These are phyloP conservation scores for Jamesozyma lodderae DNA, from an alignment of 805 yeast genomes.

Conservation along the genomic window DNA sequence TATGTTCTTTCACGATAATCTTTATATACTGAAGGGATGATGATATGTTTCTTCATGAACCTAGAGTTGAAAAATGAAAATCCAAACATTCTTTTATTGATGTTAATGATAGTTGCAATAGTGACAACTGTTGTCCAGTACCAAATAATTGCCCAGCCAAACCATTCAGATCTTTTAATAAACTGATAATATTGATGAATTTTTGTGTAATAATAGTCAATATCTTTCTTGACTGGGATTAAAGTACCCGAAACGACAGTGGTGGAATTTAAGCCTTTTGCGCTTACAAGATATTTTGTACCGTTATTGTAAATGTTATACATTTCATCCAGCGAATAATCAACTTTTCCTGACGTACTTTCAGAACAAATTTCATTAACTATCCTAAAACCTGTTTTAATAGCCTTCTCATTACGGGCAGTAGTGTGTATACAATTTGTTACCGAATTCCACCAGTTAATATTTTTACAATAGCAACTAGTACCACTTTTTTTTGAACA, in stretches of 20 bases:
- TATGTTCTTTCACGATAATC: slow-evolving; percentile 16
- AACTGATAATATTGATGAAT: slow-evolving; percentile 33
- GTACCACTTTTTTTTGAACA: background rate
- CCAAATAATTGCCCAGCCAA: slow-evolving; percentile 39
- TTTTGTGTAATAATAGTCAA: background rate
- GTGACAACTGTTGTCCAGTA: slow-evolving; percentile 33
- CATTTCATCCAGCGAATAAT: background rate
- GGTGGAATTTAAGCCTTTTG: background rate
- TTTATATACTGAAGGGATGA: slow-evolving; percentile 24
- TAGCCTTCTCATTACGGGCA: background rate
- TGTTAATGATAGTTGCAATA: slow-evolving; percentile 27
- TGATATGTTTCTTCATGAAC: slow-evolving; percentile 18
- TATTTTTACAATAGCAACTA: background rate
- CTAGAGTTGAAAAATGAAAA: slow-evolving; percentile 12
- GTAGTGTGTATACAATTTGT: background rate
- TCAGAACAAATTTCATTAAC: background rate
- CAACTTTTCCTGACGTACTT: background rate
- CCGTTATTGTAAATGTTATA: background rate
- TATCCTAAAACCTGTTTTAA: background rate
- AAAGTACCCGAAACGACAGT: background rate
- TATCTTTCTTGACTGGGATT: background rate
- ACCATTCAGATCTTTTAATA: slow-evolving; percentile 33
- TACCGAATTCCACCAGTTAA: background rate
- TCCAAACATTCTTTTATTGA: slow-evolving; percentile 21
- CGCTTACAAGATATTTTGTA: background rate